A percentile compares a stretch with the other conserved stretches of the same genome.
These are phyloP conservation scores for Chlamydomonas incerta DNA, from an alignment of 139 green algal genomes.

Conservation along the genomic window DNA sequence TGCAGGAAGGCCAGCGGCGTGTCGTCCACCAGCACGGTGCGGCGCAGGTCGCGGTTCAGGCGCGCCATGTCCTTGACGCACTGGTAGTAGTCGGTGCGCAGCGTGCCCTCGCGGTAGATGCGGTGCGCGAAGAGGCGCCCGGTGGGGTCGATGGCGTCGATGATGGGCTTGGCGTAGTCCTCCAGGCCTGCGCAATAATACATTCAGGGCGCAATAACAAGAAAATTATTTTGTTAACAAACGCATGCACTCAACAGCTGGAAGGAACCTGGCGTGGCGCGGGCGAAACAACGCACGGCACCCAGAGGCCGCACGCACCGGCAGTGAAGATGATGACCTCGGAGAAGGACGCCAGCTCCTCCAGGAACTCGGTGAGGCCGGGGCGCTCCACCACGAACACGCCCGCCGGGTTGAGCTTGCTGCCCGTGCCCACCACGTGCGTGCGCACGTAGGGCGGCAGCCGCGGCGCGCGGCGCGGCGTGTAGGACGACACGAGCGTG, in stretches of 20 bases:
- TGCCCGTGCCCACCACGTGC: constrained; percentile 80
- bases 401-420: constrained; percentile 79
- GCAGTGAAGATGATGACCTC: constrained; percentile 94
- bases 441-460: constrained; percentile 69
- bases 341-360: constrained; percentile 59
- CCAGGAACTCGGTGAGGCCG: constrained; percentile 83
- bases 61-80: constrained; percentile 91
- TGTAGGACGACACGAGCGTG: constrained; percentile 86
- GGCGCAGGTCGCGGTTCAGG: constrained; percentile 48
- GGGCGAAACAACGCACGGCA: too few species aligned
- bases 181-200: constrained; percentile 84
- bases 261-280: too few species aligned
- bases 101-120: constrained; percentile 70
- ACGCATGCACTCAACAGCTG: too few species aligned
- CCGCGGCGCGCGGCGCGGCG: constrained; percentile 72
- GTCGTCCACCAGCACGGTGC: constrained; percentile 92
- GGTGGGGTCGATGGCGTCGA: constrained; percentile 77
- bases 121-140: constrained; percentile 53
- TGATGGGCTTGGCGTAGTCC: constrained; percentile 89
- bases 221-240: too few species aligned
- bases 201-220: too few species aligned
- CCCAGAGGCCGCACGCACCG: constrained; percentile 41
- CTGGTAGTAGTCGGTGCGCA: constrained; percentile 74
- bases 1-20: constrained; percentile 89
- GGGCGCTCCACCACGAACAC: constrained; percentile 92